A percentile compares a stretch with the other conserved stretches of the same genome.
Evolutionary conservation across 2,329 filamentous ascomycete species (phyloP).

Genomic region (Claviceps capensis): DNA sequence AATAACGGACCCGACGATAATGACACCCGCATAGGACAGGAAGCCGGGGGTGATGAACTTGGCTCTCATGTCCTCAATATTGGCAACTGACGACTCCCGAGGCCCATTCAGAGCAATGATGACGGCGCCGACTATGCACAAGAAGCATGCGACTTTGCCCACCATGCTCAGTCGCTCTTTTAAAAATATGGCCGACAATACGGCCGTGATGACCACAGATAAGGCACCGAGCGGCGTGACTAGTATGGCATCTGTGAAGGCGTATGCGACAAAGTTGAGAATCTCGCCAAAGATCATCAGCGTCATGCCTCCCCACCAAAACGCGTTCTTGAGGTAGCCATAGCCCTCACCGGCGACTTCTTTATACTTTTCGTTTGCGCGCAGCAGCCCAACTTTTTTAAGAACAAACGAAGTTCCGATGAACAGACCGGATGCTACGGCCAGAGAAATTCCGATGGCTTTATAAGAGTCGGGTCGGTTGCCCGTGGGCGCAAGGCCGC

Average conservation of each 20-base stretch:
- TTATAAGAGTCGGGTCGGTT: slow-evolving; percentile 46
- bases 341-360: slow-evolving; percentile 94
- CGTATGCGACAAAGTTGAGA: slow-evolving; percentile 94
- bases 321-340: slow-evolving; percentile 87
- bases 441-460: slow-evolving; percentile 71
- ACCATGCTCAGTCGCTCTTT: slow-evolving; percentile 93
- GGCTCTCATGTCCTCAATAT: slow-evolving; percentile 84
- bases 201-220: slow-evolving; percentile 81
- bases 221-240: slow-evolving; percentile 86
- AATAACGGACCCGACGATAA: slow-evolving; percentile 59
- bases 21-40: slow-evolving; percentile 67
- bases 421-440: slow-evolving; percentile 76
- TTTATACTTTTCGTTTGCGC: slow-evolving; percentile 90
- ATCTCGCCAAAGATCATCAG: slow-evolving; percentile 95
- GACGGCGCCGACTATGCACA: slow-evolving; percentile 85
- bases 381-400: slow-evolving; percentile 84
- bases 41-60: slow-evolving; percentile 83
- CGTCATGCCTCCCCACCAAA: slow-evolving; percentile 93
- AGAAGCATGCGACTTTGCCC: slow-evolving; percentile 89
- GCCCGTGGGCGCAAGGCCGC: not conserved
- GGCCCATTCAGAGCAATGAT: slow-evolving; percentile 93
- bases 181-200: slow-evolving; percentile 85
- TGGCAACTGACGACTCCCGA: slow-evolving; percentile 65
- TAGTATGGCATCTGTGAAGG: slow-evolving; percentile 90
- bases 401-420: slow-evolving; percentile 92